Percentiles rank a stretch among this genome's conserved stretches.
These are phyloP conservation scores for Camelina hispida DNA, from an alignment of 345 rosid species.

Conservation along the genomic window DNA sequence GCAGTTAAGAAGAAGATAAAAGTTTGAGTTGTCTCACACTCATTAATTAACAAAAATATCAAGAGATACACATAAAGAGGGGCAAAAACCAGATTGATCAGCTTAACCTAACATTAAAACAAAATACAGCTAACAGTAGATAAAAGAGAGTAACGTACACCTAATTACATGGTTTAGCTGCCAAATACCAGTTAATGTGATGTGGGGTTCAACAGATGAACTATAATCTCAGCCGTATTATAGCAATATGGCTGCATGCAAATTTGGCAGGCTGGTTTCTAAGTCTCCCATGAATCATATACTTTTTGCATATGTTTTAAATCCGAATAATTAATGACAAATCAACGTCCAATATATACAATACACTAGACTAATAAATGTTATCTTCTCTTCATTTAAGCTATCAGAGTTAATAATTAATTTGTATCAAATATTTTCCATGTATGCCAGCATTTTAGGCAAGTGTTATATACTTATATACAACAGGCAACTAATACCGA, in stretches of 20 bases:
- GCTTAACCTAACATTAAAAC: slow-evolving; percentile 26
- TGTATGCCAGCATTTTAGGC: slow-evolving; percentile 5
- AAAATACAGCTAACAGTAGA: background rate
- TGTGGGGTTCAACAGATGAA: background rate
- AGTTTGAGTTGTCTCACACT: background rate
- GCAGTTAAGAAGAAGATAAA: background rate
- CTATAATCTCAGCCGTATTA: too few relatives aligned
- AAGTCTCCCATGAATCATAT: background rate
- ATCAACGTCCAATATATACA: background rate
- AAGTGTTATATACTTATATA: too few relatives aligned
- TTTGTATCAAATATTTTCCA: background rate
- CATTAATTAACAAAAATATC: background rate
- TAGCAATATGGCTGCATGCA: background rate
- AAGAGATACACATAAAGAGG: background rate
- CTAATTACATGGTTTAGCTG: slow-evolving; percentile 19
- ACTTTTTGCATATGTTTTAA: background rate
- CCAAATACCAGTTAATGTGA: slow-evolving; percentile 15
- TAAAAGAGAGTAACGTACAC: slow-evolving; percentile 20
- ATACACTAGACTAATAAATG: background rate
- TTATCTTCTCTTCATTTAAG: background rate
- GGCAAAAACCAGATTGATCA: background rate
- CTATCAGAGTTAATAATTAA: background rate
- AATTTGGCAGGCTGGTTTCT: slow-evolving; percentile 1
- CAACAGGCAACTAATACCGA: background rate
- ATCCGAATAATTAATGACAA: background rate